Base-by-base conservation (phyloP, 805 yeast species). In the Zygoascus tannicola region DNA sequence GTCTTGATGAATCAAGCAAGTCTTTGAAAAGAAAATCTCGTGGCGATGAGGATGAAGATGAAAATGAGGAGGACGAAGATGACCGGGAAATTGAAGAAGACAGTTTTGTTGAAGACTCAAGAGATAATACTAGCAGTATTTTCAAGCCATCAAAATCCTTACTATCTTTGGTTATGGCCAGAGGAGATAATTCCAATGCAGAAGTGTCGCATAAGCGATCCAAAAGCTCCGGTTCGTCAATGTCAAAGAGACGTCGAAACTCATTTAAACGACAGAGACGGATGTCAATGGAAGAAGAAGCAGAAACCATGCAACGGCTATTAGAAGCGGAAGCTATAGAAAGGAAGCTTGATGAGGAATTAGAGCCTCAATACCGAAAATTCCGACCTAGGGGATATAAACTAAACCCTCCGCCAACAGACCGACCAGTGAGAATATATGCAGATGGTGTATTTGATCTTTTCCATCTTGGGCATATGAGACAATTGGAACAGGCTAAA, bases 381-480 rank as follows among this genome's bases (percentile, higher is more conserved):
- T 85, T 70, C 66, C 74, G 95, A 55, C 96, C 95, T 20, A 64
- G 65, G 26, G 96, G 96, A 2, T 86, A 65, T 66, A 69, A 68
- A 52, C 75, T 92, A 63, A 86, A 85, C 53, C 54, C 80, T 21
- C 98, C 98, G 2, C 94, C 96, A 2, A 68, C 60, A 3, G 92
- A 82, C 57, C 73, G 96, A 47, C 88, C 95, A 1, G 78, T 92
- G 22, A 74, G 98, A 48, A 77, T 92, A n/a, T 92, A 92, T 61
- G 98, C 98, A 4, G 98, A 92, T 65, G 98, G 98, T 43, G 96
- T 92, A 16, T 92, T 92, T 68, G 98, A 92, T 65, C 68, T 92
- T 50, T 92, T 92, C 67, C 98, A 92, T 64, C 63, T 92, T 57
- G 98, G 98, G 20, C 98, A 92, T 61, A 92, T 92, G 98, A 79